Evolutionary conservation across 768 basidiomycete species (phyloP).

Genomic region (Antrodiella citrinella): DNA sequence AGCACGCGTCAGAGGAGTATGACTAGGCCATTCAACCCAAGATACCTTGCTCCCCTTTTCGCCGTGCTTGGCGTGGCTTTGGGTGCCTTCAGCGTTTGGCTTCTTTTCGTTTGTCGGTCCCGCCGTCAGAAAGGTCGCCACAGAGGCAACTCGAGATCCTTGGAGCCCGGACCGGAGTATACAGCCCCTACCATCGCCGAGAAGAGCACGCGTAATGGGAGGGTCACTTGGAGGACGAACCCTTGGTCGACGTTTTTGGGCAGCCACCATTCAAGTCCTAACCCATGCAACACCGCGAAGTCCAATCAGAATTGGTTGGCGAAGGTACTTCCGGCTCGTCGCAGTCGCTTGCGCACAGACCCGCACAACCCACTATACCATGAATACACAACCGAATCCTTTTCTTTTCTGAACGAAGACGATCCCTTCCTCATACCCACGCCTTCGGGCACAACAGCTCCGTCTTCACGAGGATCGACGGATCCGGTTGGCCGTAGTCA

Average conservation of each 20-base stretch:
- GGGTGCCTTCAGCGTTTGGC: slow-evolving; percentile 17
- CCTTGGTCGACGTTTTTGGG: slow-evolving; percentile 5
- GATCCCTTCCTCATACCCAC: slow-evolving; percentile 9
- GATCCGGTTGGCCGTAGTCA: slow-evolving; percentile 1
- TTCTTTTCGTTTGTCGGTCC: slow-evolving; percentile 14
- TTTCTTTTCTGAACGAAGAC: slow-evolving; percentile 22
- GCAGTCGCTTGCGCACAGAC: background rate
- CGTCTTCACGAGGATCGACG: background rate
- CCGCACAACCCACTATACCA: background rate
- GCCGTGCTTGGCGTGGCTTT: slow-evolving; percentile 17
- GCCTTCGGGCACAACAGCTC: background rate
- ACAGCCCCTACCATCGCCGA: slow-evolving; percentile 5
- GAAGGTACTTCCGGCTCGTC: background rate
- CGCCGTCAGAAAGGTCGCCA: background rate
- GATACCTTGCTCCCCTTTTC: slow-evolving; percentile 24
- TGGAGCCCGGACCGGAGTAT: slow-evolving; percentile 24
- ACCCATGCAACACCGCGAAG: background rate
- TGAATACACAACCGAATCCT: slow-evolving; percentile 13
- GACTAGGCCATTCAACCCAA: slow-evolving; percentile 13
- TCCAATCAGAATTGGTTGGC: background rate
- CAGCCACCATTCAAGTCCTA: background rate
- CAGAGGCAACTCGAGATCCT: background rate
- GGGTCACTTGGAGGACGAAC: background rate
- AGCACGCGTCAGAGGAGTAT: background rate
- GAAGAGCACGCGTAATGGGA: background rate